Evolutionary conservation across 2,329 filamentous ascomycete genomes (phyloP).

Genomic region (Zymoseptoria pseudotritici): DNA sequence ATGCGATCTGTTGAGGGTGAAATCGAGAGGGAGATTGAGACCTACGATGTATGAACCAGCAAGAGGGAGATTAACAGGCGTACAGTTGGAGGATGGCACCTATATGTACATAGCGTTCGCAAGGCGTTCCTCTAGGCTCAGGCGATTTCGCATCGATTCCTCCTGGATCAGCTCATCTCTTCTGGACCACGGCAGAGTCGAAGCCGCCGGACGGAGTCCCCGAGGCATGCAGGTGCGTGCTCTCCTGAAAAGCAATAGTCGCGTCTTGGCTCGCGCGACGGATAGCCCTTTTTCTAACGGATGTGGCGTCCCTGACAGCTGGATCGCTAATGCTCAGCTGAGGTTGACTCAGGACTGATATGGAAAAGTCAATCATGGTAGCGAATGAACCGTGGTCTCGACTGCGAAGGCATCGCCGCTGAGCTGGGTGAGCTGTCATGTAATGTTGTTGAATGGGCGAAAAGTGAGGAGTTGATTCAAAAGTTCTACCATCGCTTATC

Average conservation of each 20-base stretch:
- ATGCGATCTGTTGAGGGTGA: neutral
- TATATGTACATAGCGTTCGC: neutral
- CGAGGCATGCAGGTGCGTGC: neutral
- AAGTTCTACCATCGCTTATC: neutral
- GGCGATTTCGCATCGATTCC: neutral
- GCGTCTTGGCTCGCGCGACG: neutral
- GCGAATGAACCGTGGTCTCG: too few relatives aligned
- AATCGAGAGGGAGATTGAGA: neutral
- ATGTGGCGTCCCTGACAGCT: neutral
- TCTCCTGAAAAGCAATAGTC: neutral
- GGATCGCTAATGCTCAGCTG: neutral
- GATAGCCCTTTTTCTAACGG: neutral
- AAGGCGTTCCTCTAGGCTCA: neutral
- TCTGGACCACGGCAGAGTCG: neutral
- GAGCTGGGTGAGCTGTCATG: too few relatives aligned
- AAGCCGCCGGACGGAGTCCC: neutral
- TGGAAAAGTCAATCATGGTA: too few relatives aligned
- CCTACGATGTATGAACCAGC: neutral
- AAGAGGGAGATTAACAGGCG: neutral
- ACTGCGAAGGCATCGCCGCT: too few relatives aligned
- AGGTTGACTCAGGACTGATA: neutral
- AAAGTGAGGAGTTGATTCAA: too few relatives aligned
- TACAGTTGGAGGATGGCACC: neutral
- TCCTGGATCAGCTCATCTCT: neutral
- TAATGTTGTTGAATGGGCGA: too few relatives aligned